Conservation (phyloP, 2,329 filamentous ascomycete genomes). For the Sarocladiaceae sp. region DNA sequence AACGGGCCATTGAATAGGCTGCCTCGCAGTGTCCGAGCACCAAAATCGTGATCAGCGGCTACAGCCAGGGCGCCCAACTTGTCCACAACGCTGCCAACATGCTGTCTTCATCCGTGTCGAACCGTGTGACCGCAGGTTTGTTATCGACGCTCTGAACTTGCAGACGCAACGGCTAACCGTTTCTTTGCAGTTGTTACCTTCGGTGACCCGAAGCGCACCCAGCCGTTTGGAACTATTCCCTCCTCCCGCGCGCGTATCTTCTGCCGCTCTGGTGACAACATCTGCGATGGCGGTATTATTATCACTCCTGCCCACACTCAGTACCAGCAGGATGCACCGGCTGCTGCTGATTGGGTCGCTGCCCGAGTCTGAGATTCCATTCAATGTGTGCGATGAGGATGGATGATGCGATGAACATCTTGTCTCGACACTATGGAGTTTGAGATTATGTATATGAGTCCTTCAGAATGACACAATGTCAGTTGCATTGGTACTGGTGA, state of each 20-base stretch:
- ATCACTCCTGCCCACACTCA: slow-evolving; percentile 21
- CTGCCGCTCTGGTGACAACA: slow-evolving; percentile 26
- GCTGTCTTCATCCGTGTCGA: slow-evolving; percentile 26
- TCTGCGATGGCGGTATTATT: slow-evolving; percentile 22
- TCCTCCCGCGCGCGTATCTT: slow-evolving; percentile 17
- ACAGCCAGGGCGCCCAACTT: slow-evolving; percentile 33
- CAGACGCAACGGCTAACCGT: not conserved
- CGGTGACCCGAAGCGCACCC: slow-evolving; percentile 18
- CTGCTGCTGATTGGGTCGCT: slow-evolving; percentile 22
- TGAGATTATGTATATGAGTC: no score
- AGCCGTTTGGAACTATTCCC: slow-evolving; percentile 14
- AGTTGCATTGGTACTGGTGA: no score
- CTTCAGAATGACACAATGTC: no score
- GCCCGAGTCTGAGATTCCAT: slow-evolving; percentile 1
- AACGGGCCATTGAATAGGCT: slow-evolving; percentile 25
- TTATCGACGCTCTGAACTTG: slow-evolving; percentile 9
- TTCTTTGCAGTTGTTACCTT: slow-evolving; percentile 18
- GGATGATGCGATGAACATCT: no score
- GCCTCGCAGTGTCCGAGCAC: slow-evolving; percentile 36
- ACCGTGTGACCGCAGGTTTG: slow-evolving; percentile 21
- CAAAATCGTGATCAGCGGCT: slow-evolving; percentile 39
- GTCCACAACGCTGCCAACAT: slow-evolving; percentile 37
- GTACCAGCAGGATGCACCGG: slow-evolving; percentile 22
- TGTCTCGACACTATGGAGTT: no score
- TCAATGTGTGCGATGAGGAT: not conserved